Evolutionary conservation across 108 stramenopile species (phyloP), one percentile per base, ranked within the genome.

Genomic region (Craspedostauros australis): DNA sequence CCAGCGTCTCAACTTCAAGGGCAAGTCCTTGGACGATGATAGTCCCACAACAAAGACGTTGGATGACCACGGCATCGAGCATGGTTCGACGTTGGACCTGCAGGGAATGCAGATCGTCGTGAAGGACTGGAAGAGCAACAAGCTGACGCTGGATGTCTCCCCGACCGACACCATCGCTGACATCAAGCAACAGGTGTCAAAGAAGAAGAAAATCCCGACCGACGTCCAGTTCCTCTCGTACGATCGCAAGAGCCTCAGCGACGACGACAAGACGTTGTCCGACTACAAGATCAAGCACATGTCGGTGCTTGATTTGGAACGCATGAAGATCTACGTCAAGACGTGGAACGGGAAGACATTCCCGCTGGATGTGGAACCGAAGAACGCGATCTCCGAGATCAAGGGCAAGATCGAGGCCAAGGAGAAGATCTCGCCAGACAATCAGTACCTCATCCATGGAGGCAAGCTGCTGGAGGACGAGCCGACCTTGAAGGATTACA

Each of bases 221-320:
- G 28, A 70, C 11, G 25, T 80, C 26, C 85, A 80, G 43, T 70
- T 76, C 27, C 46, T 77, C 30, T 76, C 68, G 43, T 81, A 80
- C 54, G 65, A 82, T 9, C 75, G 77, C 34, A 79, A 75, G 64
- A 71, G 40, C 4, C 39, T 66, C 14, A 20, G 29, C 11, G 29
- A 64, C 0, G 46, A 46, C 19, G 26, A 55, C 38, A 54, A 36
- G 23, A 55, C 63, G 6, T 39, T 64, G 11, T 8, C 18, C 5
- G 53, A 64, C 28, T 37, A 25, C 20, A 54, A 39, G 15, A 52
- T 64, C 37, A 36, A 40, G 22, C 63, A 64, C 20, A 38, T 46
- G 6, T 25, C 19, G 14, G 55, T 19, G 5, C 24, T 66, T 39
- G 30, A 51, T 2, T 21, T 66, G 12, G 20, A 34, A n/a, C 64